Evolutionary conservation across 2,329 filamentous ascomycete species (phyloP).

Genomic region (Aspergillus texensis): DNA sequence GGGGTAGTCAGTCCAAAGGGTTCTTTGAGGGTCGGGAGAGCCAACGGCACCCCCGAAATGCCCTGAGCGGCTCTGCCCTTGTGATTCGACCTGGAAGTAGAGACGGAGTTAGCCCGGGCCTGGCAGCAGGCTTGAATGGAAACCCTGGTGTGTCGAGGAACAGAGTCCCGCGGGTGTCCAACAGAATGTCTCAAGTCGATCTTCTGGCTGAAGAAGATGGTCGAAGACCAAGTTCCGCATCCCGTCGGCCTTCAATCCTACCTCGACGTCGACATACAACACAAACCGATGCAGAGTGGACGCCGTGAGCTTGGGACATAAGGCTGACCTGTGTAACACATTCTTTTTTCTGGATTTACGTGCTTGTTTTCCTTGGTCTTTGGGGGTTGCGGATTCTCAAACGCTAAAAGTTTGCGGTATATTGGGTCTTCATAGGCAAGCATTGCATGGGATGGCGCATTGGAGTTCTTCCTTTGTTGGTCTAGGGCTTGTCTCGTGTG

Average conservation of each 20-base stretch:
- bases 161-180: conserved; percentile 41
- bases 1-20: conserved; percentile 40
- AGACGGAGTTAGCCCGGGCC: conserved; percentile 40
- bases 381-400: not conserved
- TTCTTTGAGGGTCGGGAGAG: conserved; percentile 44
- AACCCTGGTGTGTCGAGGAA: conserved; percentile 35
- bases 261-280: conserved; percentile 41
- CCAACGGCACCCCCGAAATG: conserved; percentile 42
- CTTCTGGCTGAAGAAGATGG: conserved; percentile 41
- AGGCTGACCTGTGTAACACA: not conserved
- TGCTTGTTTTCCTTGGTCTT: conserved; percentile 10
- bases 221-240: conserved; percentile 34
- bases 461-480: conserved; percentile 15
- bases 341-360: conserved; percentile 12
- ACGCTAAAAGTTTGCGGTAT: not conserved
- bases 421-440: conserved; percentile 9
- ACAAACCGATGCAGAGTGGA: conserved; percentile 42
- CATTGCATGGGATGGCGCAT: conserved; percentile 31
- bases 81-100: conserved; percentile 45
- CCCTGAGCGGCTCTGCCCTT: conserved; percentile 40
- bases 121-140: conserved; percentile 34
- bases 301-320: conserved; percentile 17
- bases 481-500: not conserved
- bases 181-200: conserved; percentile 41
- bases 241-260: conserved; percentile 39